Base-by-base conservation (phyloP, 75 land plant genomes). In the Gnetum montanum region DNA sequence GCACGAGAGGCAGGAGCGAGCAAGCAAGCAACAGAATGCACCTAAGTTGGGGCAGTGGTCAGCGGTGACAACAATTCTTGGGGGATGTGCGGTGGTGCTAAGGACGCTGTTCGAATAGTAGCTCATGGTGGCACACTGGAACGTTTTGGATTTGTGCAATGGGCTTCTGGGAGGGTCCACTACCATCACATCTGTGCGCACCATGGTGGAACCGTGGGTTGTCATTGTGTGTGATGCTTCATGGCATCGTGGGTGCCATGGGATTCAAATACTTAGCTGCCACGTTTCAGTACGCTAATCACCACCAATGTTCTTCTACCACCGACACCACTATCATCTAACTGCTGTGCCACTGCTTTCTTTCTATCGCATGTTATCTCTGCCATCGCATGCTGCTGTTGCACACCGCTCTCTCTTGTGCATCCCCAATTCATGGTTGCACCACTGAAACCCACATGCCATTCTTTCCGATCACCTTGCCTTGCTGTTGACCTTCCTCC, bases 1-100 rank as follows among this genome's bases (percentile, higher is more conserved):
- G n/a, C n/a, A n/a, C n/a, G n/a, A n/a, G n/a, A n/a, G n/a, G n/a
- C n/a, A n/a, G n/a, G n/a, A n/a, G n/a, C n/a, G n/a, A n/a, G n/a
- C n/a, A n/a, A n/a, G n/a, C n/a, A n/a, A n/a, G n/a, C n/a, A n/a
- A n/a, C n/a, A n/a, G n/a, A n/a, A n/a, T n/a, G n/a, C n/a, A n/a
- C n/a, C n/a, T n/a, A n/a, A n/a, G n/a, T n/a, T n/a, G 43, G 95
- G 95, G 1, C 75, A 82, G 63, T 90, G 97, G 95, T 81, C 95
- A 4, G 85, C 95, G 1, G 95, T 91, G 12, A 88, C 95, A 6
- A 91, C 97, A 18, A 86, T 92, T 8, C 59, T 83, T 4, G 71
- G 85, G 52, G 86, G 86, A 16, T 69, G 76, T 49, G 27, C 82
- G 2, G 86, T 85, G 0, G 86, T 68, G 3, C 44, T 83, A 7